A percentile compares a stretch with the other conserved stretches of the same genome.
phyloP scores from a whole-genome alignment of 306 rosid genomes.

The Cercis canadensis region DNA sequence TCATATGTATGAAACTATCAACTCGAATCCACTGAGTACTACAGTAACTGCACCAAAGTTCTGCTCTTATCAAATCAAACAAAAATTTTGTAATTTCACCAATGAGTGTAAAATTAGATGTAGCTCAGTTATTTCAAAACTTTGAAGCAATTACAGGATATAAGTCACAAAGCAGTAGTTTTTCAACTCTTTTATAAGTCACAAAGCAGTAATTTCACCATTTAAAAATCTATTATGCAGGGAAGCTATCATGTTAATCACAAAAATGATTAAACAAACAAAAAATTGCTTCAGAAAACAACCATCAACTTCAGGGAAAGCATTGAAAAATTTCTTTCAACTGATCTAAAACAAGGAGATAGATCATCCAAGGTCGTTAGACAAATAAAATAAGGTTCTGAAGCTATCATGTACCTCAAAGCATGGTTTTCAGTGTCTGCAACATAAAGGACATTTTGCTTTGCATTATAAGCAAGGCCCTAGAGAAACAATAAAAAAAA shows the following conservation, averaged over 20 bases:
- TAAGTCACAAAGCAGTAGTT: background rate
- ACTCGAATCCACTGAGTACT: conserved; percentile 24
- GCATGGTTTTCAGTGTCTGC: conserved; percentile 99
- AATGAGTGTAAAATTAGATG: conserved; percentile 21
- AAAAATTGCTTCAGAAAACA: conserved; percentile 10
- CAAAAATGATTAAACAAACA: conserved; percentile 7
- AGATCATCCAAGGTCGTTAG: background rate
- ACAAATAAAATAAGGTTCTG: conserved; percentile 14
- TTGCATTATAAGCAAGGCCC: conserved; percentile 96
- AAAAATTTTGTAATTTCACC: background rate
- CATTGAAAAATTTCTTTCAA: conserved; percentile 1
- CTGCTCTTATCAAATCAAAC: conserved; percentile 24
- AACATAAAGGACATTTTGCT: conserved; percentile 83
- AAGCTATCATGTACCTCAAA: conserved; percentile 68
- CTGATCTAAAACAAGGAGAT: background rate
- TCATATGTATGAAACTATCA: conserved; percentile 16
- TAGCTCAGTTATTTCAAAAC: too few species aligned
- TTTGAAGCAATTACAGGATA: too few species aligned
- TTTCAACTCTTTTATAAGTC: conserved; percentile 23
- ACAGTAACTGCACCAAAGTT: conserved; percentile 3
- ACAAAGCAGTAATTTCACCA: conserved; percentile 31
- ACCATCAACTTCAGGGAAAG: background rate
- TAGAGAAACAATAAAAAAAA: conserved; percentile 45
- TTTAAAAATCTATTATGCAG: conserved; percentile 18
- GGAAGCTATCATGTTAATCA: conserved; percentile 19